Evolutionary conservation across 352 stramenopile genomes (phyloP).

Genomic region (Phytophthora kernoviae): DNA sequence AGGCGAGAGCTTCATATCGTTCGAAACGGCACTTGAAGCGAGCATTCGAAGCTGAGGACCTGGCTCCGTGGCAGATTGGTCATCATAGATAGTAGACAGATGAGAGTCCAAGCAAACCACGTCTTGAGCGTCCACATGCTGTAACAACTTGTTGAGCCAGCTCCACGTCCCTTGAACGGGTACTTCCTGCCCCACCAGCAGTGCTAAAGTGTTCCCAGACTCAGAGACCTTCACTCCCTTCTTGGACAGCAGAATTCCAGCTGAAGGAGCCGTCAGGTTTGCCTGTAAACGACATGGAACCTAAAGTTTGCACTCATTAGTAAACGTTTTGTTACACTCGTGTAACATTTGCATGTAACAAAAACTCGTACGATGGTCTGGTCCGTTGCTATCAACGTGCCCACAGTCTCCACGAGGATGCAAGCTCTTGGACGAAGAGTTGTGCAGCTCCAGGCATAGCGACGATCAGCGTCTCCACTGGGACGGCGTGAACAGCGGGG

Average conservation of each 20-base stretch:
- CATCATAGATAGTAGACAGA: slow-evolving; percentile 58
- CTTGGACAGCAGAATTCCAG: slow-evolving; percentile 49
- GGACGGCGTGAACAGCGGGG: neutral
- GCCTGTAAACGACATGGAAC: slow-evolving; percentile 5
- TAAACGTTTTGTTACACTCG: neutral
- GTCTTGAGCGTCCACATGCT: slow-evolving; percentile 48
- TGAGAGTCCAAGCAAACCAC: slow-evolving; percentile 68
- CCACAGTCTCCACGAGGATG: slow-evolving; percentile 46
- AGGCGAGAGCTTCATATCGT: slow-evolving; percentile 32
- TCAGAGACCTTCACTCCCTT: slow-evolving; percentile 32
- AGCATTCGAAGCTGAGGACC: slow-evolving; percentile 54
- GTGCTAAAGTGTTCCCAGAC: slow-evolving; percentile 40
- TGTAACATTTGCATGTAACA: neutral
- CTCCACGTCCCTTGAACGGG: slow-evolving; percentile 47
- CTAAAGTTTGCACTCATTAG: neutral
- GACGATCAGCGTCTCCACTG: slow-evolving; percentile 52
- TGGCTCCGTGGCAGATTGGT: slow-evolving; percentile 28
- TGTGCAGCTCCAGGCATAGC: slow-evolving; percentile 49
- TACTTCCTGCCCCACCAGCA: slow-evolving; percentile 51
- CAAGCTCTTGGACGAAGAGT: slow-evolving; percentile 52
- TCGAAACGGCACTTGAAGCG: slow-evolving; percentile 36
- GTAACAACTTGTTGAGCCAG: slow-evolving; percentile 50
- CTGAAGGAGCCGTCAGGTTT: neutral
- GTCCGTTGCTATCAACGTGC: slow-evolving; percentile 57
- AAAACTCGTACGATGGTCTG: slow-evolving; percentile 44